Evolutionary conservation across 768 basidiomycete species (phyloP).

Genomic region (Butyriboletus loyo): DNA sequence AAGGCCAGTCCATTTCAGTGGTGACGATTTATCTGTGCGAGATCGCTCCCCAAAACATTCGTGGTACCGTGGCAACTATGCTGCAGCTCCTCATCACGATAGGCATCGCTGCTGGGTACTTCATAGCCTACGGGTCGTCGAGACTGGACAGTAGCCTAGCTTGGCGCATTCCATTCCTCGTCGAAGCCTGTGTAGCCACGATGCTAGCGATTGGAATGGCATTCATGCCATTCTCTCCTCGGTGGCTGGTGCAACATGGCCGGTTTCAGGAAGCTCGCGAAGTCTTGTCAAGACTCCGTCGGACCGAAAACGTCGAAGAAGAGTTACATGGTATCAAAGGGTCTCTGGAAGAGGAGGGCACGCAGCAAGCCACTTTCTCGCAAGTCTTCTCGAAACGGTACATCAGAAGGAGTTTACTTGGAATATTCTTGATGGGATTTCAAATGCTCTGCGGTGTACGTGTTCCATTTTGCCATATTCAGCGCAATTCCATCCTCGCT

Average conservation of each 20-base stretch:
- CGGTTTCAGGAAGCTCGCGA: constrained; percentile 30
- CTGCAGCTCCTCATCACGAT: constrained; percentile 43
- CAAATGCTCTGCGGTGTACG: constrained; percentile 36
- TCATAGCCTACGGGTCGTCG: constrained; percentile 26
- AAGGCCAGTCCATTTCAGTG: constrained; percentile 44
- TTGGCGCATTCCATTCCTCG: constrained; percentile 29
- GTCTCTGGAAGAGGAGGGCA: constrained; percentile 24
- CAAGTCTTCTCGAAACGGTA: constrained; percentile 30
- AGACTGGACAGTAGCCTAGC: constrained; percentile 21
- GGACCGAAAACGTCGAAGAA: constrained; percentile 13
- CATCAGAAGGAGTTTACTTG: constrained; percentile 36
- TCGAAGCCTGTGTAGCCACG: constrained; percentile 21
- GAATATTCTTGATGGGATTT: constrained; percentile 44
- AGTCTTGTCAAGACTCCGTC: constrained; percentile 25
- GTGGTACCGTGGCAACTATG: constrained; percentile 39
- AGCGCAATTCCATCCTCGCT: not conserved
- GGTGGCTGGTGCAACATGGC: constrained; percentile 34
- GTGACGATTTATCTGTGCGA: constrained; percentile 41
- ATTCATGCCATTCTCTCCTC: constrained; percentile 19
- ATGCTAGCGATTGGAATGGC: constrained; percentile 22
- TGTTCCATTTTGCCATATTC: not conserved
- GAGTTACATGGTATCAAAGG: constrained; percentile 19
- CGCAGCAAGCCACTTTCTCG: constrained; percentile 18
- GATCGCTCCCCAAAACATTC: constrained; percentile 40
- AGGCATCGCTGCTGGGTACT: constrained; percentile 39